These are phyloP conservation scores for Apiospora rasikravindrae DNA, from an alignment of 2,329 filamentous ascomycete genomes.

Conservation along the genomic window DNA sequence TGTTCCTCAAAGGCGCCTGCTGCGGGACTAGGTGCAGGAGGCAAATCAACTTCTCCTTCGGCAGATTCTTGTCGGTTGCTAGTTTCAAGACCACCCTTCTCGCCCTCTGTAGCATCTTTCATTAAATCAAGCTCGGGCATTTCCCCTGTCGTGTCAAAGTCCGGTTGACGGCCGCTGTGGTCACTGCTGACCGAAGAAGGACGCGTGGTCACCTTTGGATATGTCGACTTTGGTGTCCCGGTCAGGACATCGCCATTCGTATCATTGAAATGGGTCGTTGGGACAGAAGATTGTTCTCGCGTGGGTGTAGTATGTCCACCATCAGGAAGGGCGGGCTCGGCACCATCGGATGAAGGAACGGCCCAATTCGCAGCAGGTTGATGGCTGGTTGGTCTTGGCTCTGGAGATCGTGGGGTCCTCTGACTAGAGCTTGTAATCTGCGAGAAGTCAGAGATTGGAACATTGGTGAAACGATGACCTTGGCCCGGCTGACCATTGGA, in stretches of 20 bases:
- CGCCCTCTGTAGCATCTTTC: slow-evolving; percentile 21
- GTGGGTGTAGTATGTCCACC: slow-evolving; percentile 17
- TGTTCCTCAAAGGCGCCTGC: not conserved
- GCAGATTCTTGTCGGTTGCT: not conserved
- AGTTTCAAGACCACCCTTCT: not conserved
- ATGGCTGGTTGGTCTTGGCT: slow-evolving; percentile 21
- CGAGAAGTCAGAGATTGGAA: slow-evolving; percentile 32
- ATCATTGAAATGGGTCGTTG: slow-evolving; percentile 26
- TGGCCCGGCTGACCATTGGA: slow-evolving; percentile 29
- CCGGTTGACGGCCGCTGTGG: slow-evolving; percentile 56
- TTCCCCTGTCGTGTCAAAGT: slow-evolving; percentile 45
- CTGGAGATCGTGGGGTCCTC: slow-evolving; percentile 33
- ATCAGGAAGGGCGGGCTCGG: not conserved
- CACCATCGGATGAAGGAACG: not conserved
- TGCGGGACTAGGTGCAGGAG: not conserved
- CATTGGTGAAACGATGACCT: slow-evolving; percentile 27
- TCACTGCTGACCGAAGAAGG: slow-evolving; percentile 48
- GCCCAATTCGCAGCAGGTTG: not conserved
- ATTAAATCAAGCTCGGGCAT: slow-evolving; percentile 35
- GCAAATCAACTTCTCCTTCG: not conserved
- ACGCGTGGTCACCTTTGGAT: slow-evolving; percentile 38
- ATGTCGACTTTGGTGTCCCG: slow-evolving; percentile 29
- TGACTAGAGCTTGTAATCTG: slow-evolving; percentile 32
- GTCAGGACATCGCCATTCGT: slow-evolving; percentile 19
- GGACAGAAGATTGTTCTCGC: slow-evolving; percentile 21